phyloP scores from a whole-genome alignment of 768 basidiomycete species.

The Xerocomellus dryophilus region DNA sequence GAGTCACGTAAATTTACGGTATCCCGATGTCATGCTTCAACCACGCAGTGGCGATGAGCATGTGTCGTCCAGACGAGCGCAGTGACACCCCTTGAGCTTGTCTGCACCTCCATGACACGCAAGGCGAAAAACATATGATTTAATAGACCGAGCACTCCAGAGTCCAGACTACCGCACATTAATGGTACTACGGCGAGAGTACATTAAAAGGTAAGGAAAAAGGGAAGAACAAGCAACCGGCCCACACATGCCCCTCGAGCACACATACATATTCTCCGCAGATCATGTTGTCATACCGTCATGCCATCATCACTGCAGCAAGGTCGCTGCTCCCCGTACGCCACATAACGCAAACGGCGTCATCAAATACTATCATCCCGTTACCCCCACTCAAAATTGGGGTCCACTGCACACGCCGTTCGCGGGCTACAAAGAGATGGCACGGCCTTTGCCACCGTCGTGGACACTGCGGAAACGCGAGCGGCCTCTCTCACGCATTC shows the following conservation, averaged over 20 bases:
- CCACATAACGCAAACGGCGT: constrained; percentile 32
- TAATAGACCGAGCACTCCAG: constrained; percentile 17
- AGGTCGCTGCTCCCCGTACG: constrained; percentile 27
- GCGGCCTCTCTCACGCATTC: constrained; percentile 59
- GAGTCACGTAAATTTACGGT: constrained; percentile 27
- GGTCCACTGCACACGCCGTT: constrained; percentile 29
- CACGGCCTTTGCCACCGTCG: constrained; percentile 68
- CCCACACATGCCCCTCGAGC: constrained; percentile 10
- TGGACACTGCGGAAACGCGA: constrained; percentile 58
- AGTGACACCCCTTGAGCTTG: not conserved
- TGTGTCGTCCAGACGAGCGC: constrained; percentile 10
- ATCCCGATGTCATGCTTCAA: constrained; percentile 29
- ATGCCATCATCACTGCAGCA: constrained; percentile 29
- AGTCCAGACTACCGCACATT: constrained; percentile 15
- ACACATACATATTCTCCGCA: constrained; percentile 25
- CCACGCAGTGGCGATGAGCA: constrained; percentile 33
- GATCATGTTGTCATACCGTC: constrained; percentile 27
- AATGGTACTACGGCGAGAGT: constrained; percentile 9
- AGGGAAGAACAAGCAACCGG: constrained; percentile 7
- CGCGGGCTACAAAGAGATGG: constrained; percentile 71
- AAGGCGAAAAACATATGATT: constrained; percentile 13
- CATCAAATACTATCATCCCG: constrained; percentile 26
- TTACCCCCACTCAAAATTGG: constrained; percentile 20
- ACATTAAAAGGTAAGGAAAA: constrained; percentile 16
- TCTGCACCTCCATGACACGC: constrained; percentile 15